Conservation (phyloP, 768 basidiomycete genomes). For the Suillus tomentosus region DNA sequence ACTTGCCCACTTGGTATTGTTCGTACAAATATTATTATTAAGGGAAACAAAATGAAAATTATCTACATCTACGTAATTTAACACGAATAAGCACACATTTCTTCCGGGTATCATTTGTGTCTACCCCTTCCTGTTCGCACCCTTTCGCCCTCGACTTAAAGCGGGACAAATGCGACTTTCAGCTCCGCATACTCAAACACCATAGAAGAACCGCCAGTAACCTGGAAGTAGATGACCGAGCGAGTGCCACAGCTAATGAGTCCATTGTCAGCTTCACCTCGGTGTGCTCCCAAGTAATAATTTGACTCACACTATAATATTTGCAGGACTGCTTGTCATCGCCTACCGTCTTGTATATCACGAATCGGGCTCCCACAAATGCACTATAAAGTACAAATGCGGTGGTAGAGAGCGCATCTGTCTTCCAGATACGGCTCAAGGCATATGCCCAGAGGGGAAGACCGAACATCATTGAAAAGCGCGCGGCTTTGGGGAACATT, state of each 20-base stretch:
- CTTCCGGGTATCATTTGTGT: too few relatives aligned
- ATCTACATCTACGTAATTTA: too few relatives aligned
- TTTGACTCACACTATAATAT: conserved; percentile 37
- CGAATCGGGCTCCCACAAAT: conserved; percentile 37
- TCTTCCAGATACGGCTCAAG: conserved; percentile 38
- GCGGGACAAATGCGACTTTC: background rate
- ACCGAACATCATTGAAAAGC: conserved; percentile 35
- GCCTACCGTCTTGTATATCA: conserved; percentile 28
- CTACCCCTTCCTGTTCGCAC: too few relatives aligned
- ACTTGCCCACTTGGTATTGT: too few relatives aligned
- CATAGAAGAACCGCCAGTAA: conserved; percentile 38
- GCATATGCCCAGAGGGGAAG: conserved; percentile 41
- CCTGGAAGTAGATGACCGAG: conserved; percentile 37
- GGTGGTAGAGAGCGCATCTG: conserved; percentile 27
- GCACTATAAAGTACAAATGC: conserved; percentile 35
- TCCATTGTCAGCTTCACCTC: background rate
- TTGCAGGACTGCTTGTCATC: conserved; percentile 40
- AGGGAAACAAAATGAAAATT: too few relatives aligned
- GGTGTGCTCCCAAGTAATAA: background rate
- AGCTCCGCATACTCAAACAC: background rate
- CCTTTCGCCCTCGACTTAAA: too few relatives aligned
- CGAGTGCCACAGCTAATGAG: conserved; percentile 36
- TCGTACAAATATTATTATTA: too few relatives aligned
- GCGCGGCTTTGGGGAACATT: conserved; percentile 39
- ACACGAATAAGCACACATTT: too few relatives aligned